Evolutionary conservation across 495 filamentous ascomycete genomes (phyloP), one percentile per base, ranked within the genome.

Genomic region (Letharia columbiana): DNA sequence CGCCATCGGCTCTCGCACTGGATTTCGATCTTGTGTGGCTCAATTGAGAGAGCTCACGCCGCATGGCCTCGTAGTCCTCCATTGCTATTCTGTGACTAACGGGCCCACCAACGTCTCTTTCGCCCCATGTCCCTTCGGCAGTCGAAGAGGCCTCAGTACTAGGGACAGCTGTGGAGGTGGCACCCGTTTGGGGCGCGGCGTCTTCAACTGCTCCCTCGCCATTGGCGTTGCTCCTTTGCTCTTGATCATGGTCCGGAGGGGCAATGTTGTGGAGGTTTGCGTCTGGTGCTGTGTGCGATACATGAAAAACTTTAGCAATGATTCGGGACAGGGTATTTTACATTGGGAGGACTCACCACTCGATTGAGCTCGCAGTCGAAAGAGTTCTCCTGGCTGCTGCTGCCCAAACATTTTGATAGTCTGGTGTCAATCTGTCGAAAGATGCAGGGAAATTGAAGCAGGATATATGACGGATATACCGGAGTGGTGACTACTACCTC

Each of bases 91-190:
- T 77, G 62, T 85, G 80, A 71, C 81, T 84, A 67, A 90, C 82
- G 10, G 83, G 83, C 15, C 84, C 83, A 18, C 88, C 87, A 18
- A 75, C 78, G 71, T 89, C 84, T 35, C 84, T 77, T 72, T 94
- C 90, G 35, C 90, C 90, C 90, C 90, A 94, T 28, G 84, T 87
- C 54, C 88, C 88, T 39, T 85, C 80, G 15, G 67, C 59, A 5
- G 66, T 18, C 5, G 70, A 64, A 11, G 68, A 64, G 20, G 49
- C 47, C 31, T 69, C 71, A 15, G 67, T 45, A 9, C 60, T 67
- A 3, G 68, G 60, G 13, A 66, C 66, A n/a, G 66, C 66, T 9
- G 71, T 70, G 18, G 61, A 54, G 4, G 71, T 67, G 39, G 60
- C 70, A 72, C 18, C 62, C 56, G 59, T 74, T 40, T 15, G 73